These are phyloP conservation scores for Lactarius vividus DNA, from an alignment of 768 basidiomycete genomes.

Conservation along the genomic window DNA sequence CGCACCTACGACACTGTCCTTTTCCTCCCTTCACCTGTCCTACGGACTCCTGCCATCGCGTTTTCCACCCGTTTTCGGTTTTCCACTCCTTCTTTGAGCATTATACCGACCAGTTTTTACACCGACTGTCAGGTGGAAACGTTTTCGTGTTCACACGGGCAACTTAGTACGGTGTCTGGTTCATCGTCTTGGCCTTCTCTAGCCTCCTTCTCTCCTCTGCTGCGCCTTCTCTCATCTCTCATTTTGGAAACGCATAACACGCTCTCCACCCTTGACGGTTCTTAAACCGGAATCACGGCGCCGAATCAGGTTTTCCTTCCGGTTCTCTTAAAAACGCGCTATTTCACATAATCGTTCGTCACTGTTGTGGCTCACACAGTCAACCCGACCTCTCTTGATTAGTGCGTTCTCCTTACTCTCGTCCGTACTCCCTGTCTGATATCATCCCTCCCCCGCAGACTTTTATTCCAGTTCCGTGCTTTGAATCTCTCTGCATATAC, in stretches of 20 bases:
- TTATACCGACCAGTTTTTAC: not conserved
- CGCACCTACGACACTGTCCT: not conserved
- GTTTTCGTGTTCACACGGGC: not conserved
- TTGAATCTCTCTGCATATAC: slow-evolving; percentile 23
- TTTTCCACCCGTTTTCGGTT: not conserved
- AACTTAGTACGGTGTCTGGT: not conserved
- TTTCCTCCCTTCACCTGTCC: not conserved
- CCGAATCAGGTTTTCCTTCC: slow-evolving; percentile 1
- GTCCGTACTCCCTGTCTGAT: not conserved
- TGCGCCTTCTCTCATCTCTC: slow-evolving; percentile 5
- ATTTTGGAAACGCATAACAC: slow-evolving; percentile 16
- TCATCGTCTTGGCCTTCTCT: not conserved
- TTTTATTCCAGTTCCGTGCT: not conserved
- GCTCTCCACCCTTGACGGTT: not conserved
- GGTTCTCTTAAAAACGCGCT: slow-evolving; percentile 5
- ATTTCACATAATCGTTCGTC: not conserved
- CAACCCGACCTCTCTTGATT: slow-evolving; percentile 15
- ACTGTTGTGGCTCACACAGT: not conserved
- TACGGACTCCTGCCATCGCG: not conserved
- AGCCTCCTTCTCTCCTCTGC: not conserved
- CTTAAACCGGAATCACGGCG: not conserved
- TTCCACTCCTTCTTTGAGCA: slow-evolving; percentile 2
- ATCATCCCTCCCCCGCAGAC: not conserved
- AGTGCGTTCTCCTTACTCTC: slow-evolving; percentile 3
- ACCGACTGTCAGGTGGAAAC: not conserved